Base-by-base conservation (phyloP, 768 basidiomycete species). In the Lentinula aciculospora region DNA sequence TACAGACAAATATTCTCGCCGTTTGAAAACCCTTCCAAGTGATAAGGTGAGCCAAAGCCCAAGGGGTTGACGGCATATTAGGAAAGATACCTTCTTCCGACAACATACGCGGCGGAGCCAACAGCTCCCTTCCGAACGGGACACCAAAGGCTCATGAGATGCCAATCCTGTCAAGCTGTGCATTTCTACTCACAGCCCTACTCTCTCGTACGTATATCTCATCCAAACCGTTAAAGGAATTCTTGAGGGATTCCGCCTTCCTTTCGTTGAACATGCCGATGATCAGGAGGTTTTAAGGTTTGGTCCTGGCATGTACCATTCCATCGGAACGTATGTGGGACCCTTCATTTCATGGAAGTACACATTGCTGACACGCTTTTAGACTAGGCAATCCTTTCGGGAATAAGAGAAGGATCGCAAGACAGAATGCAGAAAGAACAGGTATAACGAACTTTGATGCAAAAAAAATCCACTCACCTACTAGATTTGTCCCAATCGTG, bases 361-460 rank as follows among this genome's bases (percentile, higher is more conserved):
- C 15, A 48, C 15, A 27, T 21, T 48, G 28, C 49, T 53, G 51
- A 53, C 51, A 53, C 51, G 51, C 51, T 53, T 53, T 53, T 29
- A 50, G 36, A 53, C 23, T 39, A 37, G 23, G 51, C 9, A 53
- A 36, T 53, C n/a, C 51, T 23, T 23, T 37, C 23, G n/a, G 13
- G 8, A 39, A 53, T 8, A 17, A 12, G 19, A 53, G n/a, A n/a
- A n/a, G 23, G n/a, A 39, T 23, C 39, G 19, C 10, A 23, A 53
- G n/a, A n/a, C 19, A 25, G 17, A 13, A 36, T 29, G 23, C 12
- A 19, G 10, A 15, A 36, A 21, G 12, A 25, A 17, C 25, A 15
- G 27, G 32, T 32, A 27, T 46, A 9, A 8, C n/a, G n/a, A n/a
- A n/a, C n/a, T n/a, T 8, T 46, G 21, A 46, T 46, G 45, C 40